These are phyloP conservation scores for Globisporangium splendens DNA, from an alignment of 352 stramenopile species.

Conservation along the genomic window DNA sequence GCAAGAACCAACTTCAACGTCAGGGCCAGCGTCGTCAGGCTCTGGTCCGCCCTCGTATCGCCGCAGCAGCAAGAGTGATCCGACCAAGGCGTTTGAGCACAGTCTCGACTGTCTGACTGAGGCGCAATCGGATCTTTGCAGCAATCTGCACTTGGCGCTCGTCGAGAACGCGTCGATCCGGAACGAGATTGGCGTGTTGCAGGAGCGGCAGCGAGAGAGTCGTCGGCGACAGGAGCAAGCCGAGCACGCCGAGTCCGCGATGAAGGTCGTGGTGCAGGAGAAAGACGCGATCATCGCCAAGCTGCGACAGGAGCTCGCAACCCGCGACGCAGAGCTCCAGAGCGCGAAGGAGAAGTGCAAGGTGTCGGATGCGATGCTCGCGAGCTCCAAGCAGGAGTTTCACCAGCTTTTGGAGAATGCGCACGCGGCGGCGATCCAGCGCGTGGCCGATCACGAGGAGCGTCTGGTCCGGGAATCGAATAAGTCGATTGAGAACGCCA, in stretches of 20 bases:
- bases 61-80: constrained; percentile 13
- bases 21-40: too few species aligned
- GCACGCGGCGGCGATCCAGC: constrained; percentile 34
- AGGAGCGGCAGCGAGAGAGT: constrained; percentile 50
- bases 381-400: constrained; percentile 34
- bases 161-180: constrained; percentile 76
- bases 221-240: constrained; percentile 25
- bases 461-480: constrained; percentile 74
- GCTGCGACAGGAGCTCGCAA: constrained; percentile 38
- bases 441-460: constrained; percentile 61
- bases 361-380: constrained; percentile 30
- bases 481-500: constrained; percentile 69
- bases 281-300: constrained; percentile 35
- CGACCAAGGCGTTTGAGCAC: constrained; percentile 34
- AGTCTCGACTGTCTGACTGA: constrained; percentile 57
- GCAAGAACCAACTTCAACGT: constrained; percentile 7
- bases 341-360: constrained; percentile 31
- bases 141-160: constrained; percentile 58
- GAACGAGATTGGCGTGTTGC: constrained; percentile 52
- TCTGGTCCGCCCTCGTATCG: constrained; percentile 4
- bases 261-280: constrained; percentile 33
- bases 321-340: constrained; percentile 31
- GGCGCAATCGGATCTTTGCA: constrained; percentile 58
- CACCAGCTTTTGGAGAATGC: constrained; percentile 44
- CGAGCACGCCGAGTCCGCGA: constrained; percentile 23